A percentile compares a stretch with the other conserved stretches of the same genome.
phyloP scores from a whole-genome alignment of 768 basidiomycete genomes.

The Strobilomyces confusus region DNA sequence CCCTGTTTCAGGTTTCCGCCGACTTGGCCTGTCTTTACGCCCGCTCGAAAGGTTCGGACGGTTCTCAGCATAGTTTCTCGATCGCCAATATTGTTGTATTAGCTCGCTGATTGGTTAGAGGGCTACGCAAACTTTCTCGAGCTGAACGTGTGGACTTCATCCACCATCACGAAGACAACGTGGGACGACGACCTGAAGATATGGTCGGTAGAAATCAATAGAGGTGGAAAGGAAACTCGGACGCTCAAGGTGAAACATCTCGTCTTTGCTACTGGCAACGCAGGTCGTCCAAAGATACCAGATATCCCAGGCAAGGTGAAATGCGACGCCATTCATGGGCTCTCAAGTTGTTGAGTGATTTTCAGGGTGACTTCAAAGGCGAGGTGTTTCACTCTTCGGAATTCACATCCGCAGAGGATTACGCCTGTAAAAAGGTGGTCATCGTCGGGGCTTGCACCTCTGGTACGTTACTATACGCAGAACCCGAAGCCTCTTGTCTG shows the following conservation, averaged over 20 bases:
- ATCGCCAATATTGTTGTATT: neutral
- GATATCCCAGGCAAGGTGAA: constrained; percentile 39
- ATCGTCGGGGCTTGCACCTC: constrained; percentile 68
- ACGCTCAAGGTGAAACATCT: constrained; percentile 45
- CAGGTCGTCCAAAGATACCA: constrained; percentile 43
- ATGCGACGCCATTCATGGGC: neutral
- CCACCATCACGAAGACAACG: constrained; percentile 35
- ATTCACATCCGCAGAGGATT: constrained; percentile 45
- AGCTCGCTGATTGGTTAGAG: constrained; percentile 70
- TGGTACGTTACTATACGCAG: constrained; percentile 29
- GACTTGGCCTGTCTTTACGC: constrained; percentile 50
- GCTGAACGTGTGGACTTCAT: constrained; percentile 59
- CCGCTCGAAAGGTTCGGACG: constrained; percentile 43
- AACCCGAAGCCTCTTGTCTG: neutral
- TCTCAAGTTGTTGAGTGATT: neutral
- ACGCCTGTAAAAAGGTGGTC: constrained; percentile 59
- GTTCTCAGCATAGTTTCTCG: neutral
- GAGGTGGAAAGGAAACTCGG: too few species aligned
- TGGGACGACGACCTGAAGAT: constrained; percentile 36
- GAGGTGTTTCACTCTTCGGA: constrained; percentile 47
- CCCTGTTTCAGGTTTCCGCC: constrained; percentile 43
- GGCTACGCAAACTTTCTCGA: constrained; percentile 56
- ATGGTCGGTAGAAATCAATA: constrained; percentile 44
- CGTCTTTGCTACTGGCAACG: constrained; percentile 53
- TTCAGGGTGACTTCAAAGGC: constrained; percentile 51